phyloP scores from a whole-genome alignment of 768 basidiomycete genomes.

The Tephrocybe sp. region DNA sequence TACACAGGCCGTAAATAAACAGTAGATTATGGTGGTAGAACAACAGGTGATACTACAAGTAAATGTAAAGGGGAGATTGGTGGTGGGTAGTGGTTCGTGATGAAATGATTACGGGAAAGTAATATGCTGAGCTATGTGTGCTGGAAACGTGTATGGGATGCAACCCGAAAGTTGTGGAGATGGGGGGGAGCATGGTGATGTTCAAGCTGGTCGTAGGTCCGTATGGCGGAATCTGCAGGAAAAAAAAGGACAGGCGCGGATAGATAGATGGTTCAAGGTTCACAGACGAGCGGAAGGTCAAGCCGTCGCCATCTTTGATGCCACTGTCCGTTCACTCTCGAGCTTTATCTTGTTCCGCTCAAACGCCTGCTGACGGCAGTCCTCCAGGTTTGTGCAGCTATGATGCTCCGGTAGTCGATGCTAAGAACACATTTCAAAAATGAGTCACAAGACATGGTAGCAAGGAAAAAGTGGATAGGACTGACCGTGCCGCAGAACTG shows the following conservation, averaged over 20 bases:
- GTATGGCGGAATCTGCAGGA: not conserved
- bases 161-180: too few species aligned
- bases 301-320: constrained; percentile 82
- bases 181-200: not conserved
- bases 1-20: not conserved
- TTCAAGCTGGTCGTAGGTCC: not conserved
- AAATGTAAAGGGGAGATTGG: constrained; percentile 5
- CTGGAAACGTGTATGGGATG: too few species aligned
- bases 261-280: constrained; percentile 8
- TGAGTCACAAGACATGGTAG: constrained; percentile 16
- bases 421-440: too few species aligned
- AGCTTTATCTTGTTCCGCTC: constrained; percentile 84
- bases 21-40: constrained; percentile 13
- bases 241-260: constrained; percentile 6
- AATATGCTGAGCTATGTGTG: not conserved
- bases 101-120: constrained; percentile 1
- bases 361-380: constrained; percentile 85
- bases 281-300: constrained; percentile 26
- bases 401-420: constrained; percentile 91
- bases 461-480: constrained; percentile 17
- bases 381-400: constrained; percentile 76
- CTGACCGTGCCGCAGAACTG: constrained; percentile 78
- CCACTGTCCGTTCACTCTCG: constrained; percentile 85
- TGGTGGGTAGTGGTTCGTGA: constrained; percentile 1
- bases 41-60: constrained; percentile 17